phyloP scores from a whole-genome alignment of 177 flowering plant genomes.

The Vitis hybrid region DNA sequence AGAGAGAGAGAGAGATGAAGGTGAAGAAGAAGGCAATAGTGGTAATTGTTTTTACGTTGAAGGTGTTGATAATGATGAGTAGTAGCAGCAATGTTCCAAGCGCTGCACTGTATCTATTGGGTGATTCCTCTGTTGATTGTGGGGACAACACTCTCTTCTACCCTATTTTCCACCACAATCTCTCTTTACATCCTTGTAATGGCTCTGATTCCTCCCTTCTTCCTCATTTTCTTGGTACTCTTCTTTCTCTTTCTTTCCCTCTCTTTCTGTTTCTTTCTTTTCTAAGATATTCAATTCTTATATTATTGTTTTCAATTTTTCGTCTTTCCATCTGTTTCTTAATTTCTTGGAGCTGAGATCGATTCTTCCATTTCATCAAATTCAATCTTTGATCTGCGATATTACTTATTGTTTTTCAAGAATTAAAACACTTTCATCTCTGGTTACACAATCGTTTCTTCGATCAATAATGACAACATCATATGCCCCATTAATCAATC shows the following conservation, averaged over 20 bases:
- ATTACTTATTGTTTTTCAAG: neutral
- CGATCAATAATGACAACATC: too few relatives aligned
- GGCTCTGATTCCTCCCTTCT: conserved; percentile 43
- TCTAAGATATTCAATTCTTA: neutral
- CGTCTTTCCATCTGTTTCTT: neutral
- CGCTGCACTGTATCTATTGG: conserved; percentile 55
- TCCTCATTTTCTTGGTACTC: conserved; percentile 66
- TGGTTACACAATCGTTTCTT: too few relatives aligned
- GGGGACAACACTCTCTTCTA: conserved; percentile 53
- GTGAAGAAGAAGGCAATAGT: too few relatives aligned
- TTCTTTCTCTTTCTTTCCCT: neutral
- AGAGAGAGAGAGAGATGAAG: too few relatives aligned
- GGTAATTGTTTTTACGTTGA: too few relatives aligned
- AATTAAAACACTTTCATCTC: too few relatives aligned
- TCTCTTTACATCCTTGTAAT: conserved; percentile 49
- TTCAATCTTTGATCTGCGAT: neutral
- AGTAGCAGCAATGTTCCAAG: neutral
- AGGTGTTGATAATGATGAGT: too few relatives aligned
- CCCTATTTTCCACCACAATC: conserved; percentile 35
- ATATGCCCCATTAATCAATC: too few relatives aligned
- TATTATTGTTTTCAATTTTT: neutral
- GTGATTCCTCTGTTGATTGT: conserved; percentile 83
- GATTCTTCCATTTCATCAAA: too few relatives aligned
- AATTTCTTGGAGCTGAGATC: too few relatives aligned
- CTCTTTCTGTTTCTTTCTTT: neutral